Base-by-base conservation (phyloP, 2,329 filamentous ascomycete genomes). In the Endothia cerciana region DNA sequence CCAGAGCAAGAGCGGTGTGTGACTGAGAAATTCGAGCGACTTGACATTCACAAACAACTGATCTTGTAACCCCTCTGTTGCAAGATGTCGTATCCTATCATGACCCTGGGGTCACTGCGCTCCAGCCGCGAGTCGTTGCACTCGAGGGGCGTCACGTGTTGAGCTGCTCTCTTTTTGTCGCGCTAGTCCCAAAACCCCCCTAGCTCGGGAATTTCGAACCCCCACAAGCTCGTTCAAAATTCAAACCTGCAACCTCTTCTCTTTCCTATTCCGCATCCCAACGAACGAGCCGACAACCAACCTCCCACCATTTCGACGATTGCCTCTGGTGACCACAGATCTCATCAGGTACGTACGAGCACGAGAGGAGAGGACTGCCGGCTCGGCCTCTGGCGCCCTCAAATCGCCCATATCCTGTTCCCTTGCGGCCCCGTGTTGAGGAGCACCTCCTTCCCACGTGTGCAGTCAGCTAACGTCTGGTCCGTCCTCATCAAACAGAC, bases 401-500 rank as follows among this genome's bases (percentile, higher is more conserved):
- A 56, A 55, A 22, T 13, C 2, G 15, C 22, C 49, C 17, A 49
- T 33, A 38, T 15, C 22, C 22, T 10, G 10, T 33, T 41, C 10
- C 25, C 25, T 11, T 28, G 51, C n/a, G n/a, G 33, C 33, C 17
- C 4, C n/a, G 43, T 51, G 41, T 22, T 13, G 25, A 53, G 17
- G 25, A 4, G 13, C 33, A 28, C 4, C 25, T 22, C n/a, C n/a
- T 51, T 28, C 47, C 30, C 10, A n/a, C 19, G 5, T 38, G 57
- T 41, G 25, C 38, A 41, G 59, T 56, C 49, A n/a, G 68, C 72
- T 73, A 71, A 77, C 69, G 11, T 70, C 59, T 59, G 17, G 10
- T 67, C 40, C 69, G 67, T 68, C 73, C 66, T 68, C 64, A 65
- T 69, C 68, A 65, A 73, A 76, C 81, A 90, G 86, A 86, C 85